Evolutionary conservation across 768 basidiomycete genomes (phyloP).

Genomic region (Phaeotremella fagi): DNA sequence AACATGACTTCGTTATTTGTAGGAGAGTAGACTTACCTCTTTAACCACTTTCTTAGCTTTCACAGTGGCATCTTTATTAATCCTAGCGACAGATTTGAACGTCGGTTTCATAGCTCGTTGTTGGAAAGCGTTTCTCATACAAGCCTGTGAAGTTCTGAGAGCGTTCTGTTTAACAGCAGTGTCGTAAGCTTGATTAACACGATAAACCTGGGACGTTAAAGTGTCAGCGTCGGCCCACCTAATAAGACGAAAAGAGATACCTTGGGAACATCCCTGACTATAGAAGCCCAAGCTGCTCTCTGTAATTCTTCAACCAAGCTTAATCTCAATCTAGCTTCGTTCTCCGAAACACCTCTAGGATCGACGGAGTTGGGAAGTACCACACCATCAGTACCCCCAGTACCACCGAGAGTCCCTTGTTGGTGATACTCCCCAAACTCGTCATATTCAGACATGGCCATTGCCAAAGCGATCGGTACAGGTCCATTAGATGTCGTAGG

Average conservation of each 20-base stretch:
- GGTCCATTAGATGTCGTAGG: too few species aligned
- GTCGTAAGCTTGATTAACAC: conserved; percentile 35
- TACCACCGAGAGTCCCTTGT: neutral
- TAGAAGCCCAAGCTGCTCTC: conserved; percentile 26
- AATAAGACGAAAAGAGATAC: conserved; percentile 6
- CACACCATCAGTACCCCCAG: neutral
- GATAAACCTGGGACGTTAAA: conserved; percentile 21
- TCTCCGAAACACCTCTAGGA: conserved; percentile 28
- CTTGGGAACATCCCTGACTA: conserved; percentile 38
- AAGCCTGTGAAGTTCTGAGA: conserved; percentile 22
- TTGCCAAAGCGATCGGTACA: neutral
- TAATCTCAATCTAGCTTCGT: conserved; percentile 26
- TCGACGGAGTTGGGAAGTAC: conserved; percentile 23
- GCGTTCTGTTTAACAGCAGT: conserved; percentile 17
- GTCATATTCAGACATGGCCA: too few species aligned
- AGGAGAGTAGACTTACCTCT: conserved; percentile 17
- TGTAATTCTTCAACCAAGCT: conserved; percentile 34
- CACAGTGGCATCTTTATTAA: conserved; percentile 30
- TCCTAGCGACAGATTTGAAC: conserved; percentile 19
- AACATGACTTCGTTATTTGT: too few species aligned
- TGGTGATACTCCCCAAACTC: too few species aligned
- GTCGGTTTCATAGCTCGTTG: conserved; percentile 26
- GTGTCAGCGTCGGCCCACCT: neutral
- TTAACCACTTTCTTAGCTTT: conserved; percentile 38
- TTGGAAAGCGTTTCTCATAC: conserved; percentile 23